Base-by-base conservation (phyloP, 352 stramenopile species). In the Globisporangium radiosum region DNA sequence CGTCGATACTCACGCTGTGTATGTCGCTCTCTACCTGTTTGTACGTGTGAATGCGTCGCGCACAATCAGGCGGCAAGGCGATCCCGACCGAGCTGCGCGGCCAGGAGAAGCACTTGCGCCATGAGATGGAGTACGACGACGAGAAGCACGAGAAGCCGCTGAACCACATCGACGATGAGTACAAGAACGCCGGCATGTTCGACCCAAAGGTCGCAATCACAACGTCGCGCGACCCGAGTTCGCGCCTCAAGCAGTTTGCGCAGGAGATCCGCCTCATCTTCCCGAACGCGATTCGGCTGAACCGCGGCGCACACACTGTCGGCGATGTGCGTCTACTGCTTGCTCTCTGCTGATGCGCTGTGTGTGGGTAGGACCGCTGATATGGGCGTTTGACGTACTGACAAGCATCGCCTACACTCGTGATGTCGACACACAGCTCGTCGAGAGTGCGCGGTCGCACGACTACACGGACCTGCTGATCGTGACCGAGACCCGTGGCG, bases 241-340 rank as follows among this genome's bases (percentile, higher is more conserved):
- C 88, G 52, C 92, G 98, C 13, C 84, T 99, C 37, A 99, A 99
- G 72, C 96, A 99, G 79, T 99, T 99, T 75, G 89, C 96, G n/a
- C 99, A 99, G 84, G 97, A 99, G 85, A 84, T 99, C 49, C 97
- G 98, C 39, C 77, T 98, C 37, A 92, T 99, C 52, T 95, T 99
- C 69, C 97, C 97, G 33, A 99, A 99, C 71, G 93, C 96, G 17
- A 96, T 98, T 47, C 78, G 96, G 19, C 87, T 99, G 42, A 99
- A 99, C 80, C 86, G 97, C 40, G 97, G 97, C 65, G 82, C 84
- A 1, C 97, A 97, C 73, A 97, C 97, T 59, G 89, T 98, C 39
- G 88, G 75, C 50, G 85, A 93, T 59, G 81, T 92, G 69, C 68
- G 79, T 71, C 57, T 10, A 25, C 43, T 36, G 13, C 40, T 2